These are phyloP conservation scores for Barnettozyma vustinii DNA, from an alignment of 805 yeast species.

Conservation along the genomic window DNA sequence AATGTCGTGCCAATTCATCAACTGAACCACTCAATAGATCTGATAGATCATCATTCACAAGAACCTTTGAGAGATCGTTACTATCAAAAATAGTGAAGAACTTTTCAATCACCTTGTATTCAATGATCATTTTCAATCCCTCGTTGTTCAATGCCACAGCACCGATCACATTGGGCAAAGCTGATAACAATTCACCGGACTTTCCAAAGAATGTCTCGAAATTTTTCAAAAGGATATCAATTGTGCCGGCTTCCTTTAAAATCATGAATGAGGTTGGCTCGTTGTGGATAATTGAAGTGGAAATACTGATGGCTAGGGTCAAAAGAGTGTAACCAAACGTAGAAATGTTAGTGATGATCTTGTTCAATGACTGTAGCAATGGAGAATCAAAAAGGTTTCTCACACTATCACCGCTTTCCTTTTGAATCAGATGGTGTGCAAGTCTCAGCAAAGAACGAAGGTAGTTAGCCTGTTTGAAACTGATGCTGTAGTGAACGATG, in stretches of 20 bases:
- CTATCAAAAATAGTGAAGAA: constrained; percentile 49
- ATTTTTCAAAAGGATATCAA: constrained; percentile 56
- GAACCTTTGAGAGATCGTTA: constrained; percentile 44
- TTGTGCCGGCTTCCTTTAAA: constrained; percentile 69
- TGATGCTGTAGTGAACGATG: constrained; percentile 44
- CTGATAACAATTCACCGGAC: constrained; percentile 49
- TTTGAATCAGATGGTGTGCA: constrained; percentile 54
- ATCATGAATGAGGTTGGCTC: constrained; percentile 88
- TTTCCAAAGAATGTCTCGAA: constrained; percentile 53
- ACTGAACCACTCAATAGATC: constrained; percentile 58
- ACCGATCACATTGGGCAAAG: constrained; percentile 71
- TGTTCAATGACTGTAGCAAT: constrained; percentile 54
- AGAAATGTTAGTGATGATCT: constrained; percentile 48
- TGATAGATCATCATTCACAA: constrained; percentile 49
- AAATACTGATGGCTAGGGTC: constrained; percentile 54
- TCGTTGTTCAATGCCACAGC: constrained; percentile 75
- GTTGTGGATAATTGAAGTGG: constrained; percentile 71
- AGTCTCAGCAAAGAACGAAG: constrained; percentile 59
- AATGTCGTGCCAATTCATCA: constrained; percentile 81
- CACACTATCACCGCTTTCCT: constrained; percentile 79
- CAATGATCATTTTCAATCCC: constrained; percentile 56
- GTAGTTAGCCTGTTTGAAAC: constrained; percentile 55
- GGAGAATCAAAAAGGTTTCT: constrained; percentile 85
- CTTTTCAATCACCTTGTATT: constrained; percentile 32
- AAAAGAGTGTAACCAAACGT: constrained; percentile 65